These are phyloP conservation scores for Boletales sp. DNA, from an alignment of 768 basidiomycete species.

Conservation along the genomic window DNA sequence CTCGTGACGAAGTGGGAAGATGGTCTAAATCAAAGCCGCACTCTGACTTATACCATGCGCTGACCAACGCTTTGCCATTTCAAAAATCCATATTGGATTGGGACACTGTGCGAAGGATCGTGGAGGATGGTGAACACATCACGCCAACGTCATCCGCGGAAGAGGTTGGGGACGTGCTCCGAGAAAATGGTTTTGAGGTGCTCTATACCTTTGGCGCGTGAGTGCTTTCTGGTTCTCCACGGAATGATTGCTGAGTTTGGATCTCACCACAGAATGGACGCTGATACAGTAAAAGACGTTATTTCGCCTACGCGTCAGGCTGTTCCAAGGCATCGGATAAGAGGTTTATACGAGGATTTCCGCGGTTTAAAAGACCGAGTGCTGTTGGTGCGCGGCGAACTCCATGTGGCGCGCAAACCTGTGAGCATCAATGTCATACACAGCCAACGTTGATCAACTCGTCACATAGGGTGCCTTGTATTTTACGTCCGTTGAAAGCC, in stretches of 20 bases:
- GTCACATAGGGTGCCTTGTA: constrained; percentile 30
- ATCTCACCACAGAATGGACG: constrained; percentile 28
- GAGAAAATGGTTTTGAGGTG: constrained; percentile 38
- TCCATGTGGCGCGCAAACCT: constrained; percentile 37
- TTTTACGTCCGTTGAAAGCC: constrained; percentile 31
- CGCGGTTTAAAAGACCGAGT: constrained; percentile 31
- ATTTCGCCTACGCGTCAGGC: constrained; percentile 33
- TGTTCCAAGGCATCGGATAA: constrained; percentile 30
- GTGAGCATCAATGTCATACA: constrained; percentile 15
- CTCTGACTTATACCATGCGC: constrained; percentile 16
- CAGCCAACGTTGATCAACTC: background rate
- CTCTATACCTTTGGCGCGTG: constrained; percentile 41
- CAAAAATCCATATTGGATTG: constrained; percentile 22
- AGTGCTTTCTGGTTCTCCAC: constrained; percentile 14
- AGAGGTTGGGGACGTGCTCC: constrained; percentile 31
- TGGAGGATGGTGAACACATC: constrained; percentile 19
- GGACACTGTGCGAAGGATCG: constrained; percentile 16
- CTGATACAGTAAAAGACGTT: constrained; percentile 39
- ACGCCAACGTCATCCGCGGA: constrained; percentile 22
- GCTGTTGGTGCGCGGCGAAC: constrained; percentile 38
- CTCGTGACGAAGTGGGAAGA: constrained; percentile 15
- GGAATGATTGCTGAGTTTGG: background rate
- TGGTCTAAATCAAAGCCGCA: constrained; percentile 13
- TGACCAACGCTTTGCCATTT: constrained; percentile 10
- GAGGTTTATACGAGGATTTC: constrained; percentile 40